A percentile compares a stretch with the other conserved stretches of the same genome.
phyloP scores from a whole-genome alignment of 1,139 yeast species.

The Saccharomyces hybrid region DNA sequence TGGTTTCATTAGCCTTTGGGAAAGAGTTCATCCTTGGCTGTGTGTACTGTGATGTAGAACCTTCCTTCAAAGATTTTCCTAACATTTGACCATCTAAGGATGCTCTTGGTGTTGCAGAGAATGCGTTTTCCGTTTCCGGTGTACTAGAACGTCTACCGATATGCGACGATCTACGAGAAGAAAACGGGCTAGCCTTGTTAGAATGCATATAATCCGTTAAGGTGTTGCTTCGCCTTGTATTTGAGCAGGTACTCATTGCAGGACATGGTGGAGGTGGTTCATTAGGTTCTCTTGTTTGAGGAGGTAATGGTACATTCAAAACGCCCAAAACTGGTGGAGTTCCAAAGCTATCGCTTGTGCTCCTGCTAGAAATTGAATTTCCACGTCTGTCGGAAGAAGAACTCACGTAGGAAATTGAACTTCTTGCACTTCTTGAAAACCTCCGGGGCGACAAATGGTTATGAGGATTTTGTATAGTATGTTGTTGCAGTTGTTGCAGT shows the following conservation, averaged over 20 bases:
- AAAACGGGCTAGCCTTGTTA: slow-evolving; percentile 23
- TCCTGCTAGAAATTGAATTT: slow-evolving; percentile 12
- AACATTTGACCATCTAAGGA: slow-evolving; percentile 17
- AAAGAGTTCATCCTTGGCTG: neutral
- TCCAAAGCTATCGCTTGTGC: slow-evolving; percentile 8
- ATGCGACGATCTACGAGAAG: slow-evolving; percentile 25
- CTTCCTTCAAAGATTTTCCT: slow-evolving; percentile 11
- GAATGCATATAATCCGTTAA: slow-evolving; percentile 14
- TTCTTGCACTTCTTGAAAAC: slow-evolving; percentile 14
- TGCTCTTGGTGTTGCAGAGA: slow-evolving; percentile 7
- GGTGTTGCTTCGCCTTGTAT: slow-evolving; percentile 12
- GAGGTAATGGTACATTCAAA: slow-evolving; percentile 39
- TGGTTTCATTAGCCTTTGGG: neutral
- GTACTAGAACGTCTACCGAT: slow-evolving; percentile 9
- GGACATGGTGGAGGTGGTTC: slow-evolving; percentile 21
- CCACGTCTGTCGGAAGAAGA: slow-evolving; percentile 30
- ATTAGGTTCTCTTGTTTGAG: slow-evolving; percentile 32
- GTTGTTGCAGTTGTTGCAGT: neutral
- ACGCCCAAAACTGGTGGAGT: slow-evolving; percentile 20
- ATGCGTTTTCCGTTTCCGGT: slow-evolving; percentile 11
- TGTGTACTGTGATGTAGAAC: slow-evolving; percentile 2
- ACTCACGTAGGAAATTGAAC: slow-evolving; percentile 30
- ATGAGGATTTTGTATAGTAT: neutral
- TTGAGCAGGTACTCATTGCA: slow-evolving; percentile 2
- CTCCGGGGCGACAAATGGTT: slow-evolving; percentile 7